Evolutionary conservation across 2,329 filamentous ascomycete species (phyloP).

Genomic region (Alternaria consortialis): DNA sequence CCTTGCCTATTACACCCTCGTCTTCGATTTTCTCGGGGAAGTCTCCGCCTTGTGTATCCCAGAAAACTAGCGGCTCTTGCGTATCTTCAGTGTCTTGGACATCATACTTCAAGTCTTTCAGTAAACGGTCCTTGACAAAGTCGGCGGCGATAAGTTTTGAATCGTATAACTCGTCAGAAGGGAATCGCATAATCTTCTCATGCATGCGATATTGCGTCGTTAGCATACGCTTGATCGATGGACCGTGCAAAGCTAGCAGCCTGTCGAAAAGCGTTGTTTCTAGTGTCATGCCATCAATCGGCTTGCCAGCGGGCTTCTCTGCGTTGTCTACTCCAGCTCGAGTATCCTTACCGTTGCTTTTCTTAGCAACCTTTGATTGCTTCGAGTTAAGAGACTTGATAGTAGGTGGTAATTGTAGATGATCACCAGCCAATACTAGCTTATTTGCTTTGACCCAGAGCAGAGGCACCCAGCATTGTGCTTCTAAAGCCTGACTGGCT

Average conservation of each 20-base stretch:
- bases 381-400: slow-evolving; percentile 77
- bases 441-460: slow-evolving; percentile 75
- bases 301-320: slow-evolving; percentile 47
- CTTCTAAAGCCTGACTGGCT: slow-evolving; percentile 93
- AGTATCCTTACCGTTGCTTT: slow-evolving; percentile 54
- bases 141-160: slow-evolving; percentile 82
- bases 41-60: slow-evolving; percentile 94
- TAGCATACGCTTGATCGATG: slow-evolving; percentile 88
- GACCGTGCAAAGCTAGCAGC: slow-evolving; percentile 80
- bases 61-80: slow-evolving; percentile 86
- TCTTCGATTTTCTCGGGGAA: slow-evolving; percentile 86
- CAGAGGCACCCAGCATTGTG: slow-evolving; percentile 95
- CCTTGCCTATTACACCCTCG: slow-evolving; percentile 64
- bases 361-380: slow-evolving; percentile 43
- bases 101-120: slow-evolving; percentile 80
- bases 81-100: slow-evolving; percentile 87
- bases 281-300: slow-evolving; percentile 64
- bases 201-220: slow-evolving; percentile 99
- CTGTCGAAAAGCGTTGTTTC: slow-evolving; percentile 95
- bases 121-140: slow-evolving; percentile 75
- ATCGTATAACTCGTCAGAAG: slow-evolving; percentile 88
- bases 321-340: slow-evolving; percentile 38
- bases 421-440: slow-evolving; percentile 90
- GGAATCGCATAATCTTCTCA: slow-evolving; percentile 92
- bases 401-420: slow-evolving; percentile 91